Evolutionary conservation across 2,329 filamentous ascomycete species (phyloP).

Genomic region (Leptographium wingfieldii): DNA sequence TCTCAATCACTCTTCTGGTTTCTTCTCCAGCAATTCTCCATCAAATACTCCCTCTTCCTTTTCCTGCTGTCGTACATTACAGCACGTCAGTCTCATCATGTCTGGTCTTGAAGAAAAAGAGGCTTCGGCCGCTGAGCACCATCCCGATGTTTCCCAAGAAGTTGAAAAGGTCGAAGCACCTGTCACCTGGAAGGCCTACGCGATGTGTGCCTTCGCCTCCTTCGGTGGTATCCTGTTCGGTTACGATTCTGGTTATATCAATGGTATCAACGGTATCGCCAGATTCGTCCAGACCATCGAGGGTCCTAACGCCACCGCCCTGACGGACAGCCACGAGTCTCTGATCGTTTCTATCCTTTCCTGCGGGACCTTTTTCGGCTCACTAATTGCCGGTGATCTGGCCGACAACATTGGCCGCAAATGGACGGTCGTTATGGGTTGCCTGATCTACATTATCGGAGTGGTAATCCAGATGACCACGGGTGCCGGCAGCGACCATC

Average conservation of each 20-base stretch:
- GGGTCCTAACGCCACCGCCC: slow-evolving; percentile 20
- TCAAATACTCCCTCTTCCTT: not conserved
- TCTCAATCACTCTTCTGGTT: not conserved
- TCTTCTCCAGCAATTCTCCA: not conserved
- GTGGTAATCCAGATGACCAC: slow-evolving; percentile 53
- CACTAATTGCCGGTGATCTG: slow-evolving; percentile 64
- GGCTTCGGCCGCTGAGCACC: not conserved
- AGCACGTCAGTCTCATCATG: slow-evolving; percentile 1
- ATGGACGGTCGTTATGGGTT: slow-evolving; percentile 59
- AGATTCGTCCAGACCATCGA: slow-evolving; percentile 41
- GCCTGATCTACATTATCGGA: slow-evolving; percentile 57
- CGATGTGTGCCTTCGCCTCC: slow-evolving; percentile 57
- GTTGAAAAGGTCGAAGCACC: slow-evolving; percentile 52
- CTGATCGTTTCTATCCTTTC: slow-evolving; percentile 67
- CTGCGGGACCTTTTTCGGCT: slow-evolving; percentile 65
- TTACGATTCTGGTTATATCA: slow-evolving; percentile 68
- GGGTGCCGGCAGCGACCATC: slow-evolving; percentile 29
- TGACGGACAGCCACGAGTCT: slow-evolving; percentile 33
- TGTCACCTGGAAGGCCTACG: slow-evolving; percentile 55
- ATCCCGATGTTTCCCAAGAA: slow-evolving; percentile 26
- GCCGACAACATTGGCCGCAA: slow-evolving; percentile 65
- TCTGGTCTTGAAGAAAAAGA: slow-evolving; percentile 9
- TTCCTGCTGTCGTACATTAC: not conserved
- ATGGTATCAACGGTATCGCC: slow-evolving; percentile 42
- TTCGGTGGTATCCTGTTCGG: slow-evolving; percentile 68